Evolutionary conservation across 768 basidiomycete genomes (phyloP).

Genomic region (Infundibulicybe gibba): DNA sequence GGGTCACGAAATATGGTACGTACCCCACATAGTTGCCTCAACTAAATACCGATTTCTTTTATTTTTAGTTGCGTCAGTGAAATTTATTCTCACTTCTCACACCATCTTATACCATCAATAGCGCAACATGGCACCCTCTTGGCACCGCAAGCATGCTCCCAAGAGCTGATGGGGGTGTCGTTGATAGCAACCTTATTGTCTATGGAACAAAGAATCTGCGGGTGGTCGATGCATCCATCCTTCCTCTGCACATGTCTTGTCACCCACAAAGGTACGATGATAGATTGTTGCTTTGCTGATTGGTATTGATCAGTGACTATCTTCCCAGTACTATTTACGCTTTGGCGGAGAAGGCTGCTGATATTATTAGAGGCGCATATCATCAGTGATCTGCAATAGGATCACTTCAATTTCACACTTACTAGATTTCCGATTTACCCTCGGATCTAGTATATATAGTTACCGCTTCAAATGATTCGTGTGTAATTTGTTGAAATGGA

Average conservation of each 20-base stretch:
- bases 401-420: too few relatives aligned
- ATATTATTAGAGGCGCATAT: slow-evolving; percentile 8
- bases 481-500: too few relatives aligned
- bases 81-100: background rate
- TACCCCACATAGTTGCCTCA: slow-evolving; percentile 18
- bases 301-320: background rate
- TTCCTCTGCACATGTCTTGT: slow-evolving; percentile 35
- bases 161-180: slow-evolving; percentile 16
- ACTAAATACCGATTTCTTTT: slow-evolving; percentile 6
- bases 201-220: slow-evolving; percentile 38
- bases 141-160: slow-evolving; percentile 40
- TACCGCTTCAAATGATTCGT: too few relatives aligned
- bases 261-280: slow-evolving; percentile 20
- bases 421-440: too few relatives aligned
- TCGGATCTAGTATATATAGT: too few relatives aligned
- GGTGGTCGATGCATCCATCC: slow-evolving; percentile 40
- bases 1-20: background rate
- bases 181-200: slow-evolving; percentile 16
- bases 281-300: slow-evolving; percentile 4
- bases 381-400: too few relatives aligned
- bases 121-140: slow-evolving; percentile 16
- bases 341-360: slow-evolving; percentile 19
- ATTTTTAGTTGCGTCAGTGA: background rate
- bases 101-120: background rate
- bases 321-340: slow-evolving; percentile 16